phyloP scores from a whole-genome alignment of 1,284 basidiomycete species.

The Trichosporon asahii region DNA sequence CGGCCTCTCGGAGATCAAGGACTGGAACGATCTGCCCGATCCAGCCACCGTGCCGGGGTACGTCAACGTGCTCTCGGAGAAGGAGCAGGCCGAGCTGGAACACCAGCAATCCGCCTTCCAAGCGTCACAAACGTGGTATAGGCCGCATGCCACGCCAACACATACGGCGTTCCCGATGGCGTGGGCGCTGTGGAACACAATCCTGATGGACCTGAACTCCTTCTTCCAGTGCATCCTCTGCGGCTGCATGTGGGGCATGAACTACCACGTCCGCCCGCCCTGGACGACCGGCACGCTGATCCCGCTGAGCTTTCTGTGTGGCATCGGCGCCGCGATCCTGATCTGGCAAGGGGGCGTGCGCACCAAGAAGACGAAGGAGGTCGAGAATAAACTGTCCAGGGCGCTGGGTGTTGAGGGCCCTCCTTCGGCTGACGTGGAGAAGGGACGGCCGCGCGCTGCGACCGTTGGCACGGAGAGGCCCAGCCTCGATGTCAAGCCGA shows the following conservation, averaged over 20 bases:
- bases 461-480: background rate
- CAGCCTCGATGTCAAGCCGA: background rate
- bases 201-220: conserved; percentile 72
- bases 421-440: background rate
- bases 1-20: conserved; percentile 65
- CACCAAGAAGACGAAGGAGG: conserved; percentile 72
- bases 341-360: conserved; percentile 72
- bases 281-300: conserved; percentile 66
- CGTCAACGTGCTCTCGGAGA: conserved; percentile 62
- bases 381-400: conserved; percentile 65
- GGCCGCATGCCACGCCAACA: conserved; percentile 78
- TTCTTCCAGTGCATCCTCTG: conserved; percentile 73
- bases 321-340: conserved; percentile 70
- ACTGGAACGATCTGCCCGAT: conserved; percentile 73
- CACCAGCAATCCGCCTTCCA: conserved; percentile 56
- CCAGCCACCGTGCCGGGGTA: conserved; percentile 69
- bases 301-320: conserved; percentile 71
- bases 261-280: conserved; percentile 52
- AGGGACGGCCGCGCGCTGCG: conserved; percentile 1
- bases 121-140: conserved; percentile 70
- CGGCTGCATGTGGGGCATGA: conserved; percentile 77
- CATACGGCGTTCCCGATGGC: conserved; percentile 78
- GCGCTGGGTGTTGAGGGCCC: conserved; percentile 58
- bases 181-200: conserved; percentile 54
- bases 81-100: conserved; percentile 65